Evolutionary conservation across 371 early-diverging fungal genomes (phyloP), one percentile per base, ranked within the genome.

Genomic region (Mucor ambiguus): DNA sequence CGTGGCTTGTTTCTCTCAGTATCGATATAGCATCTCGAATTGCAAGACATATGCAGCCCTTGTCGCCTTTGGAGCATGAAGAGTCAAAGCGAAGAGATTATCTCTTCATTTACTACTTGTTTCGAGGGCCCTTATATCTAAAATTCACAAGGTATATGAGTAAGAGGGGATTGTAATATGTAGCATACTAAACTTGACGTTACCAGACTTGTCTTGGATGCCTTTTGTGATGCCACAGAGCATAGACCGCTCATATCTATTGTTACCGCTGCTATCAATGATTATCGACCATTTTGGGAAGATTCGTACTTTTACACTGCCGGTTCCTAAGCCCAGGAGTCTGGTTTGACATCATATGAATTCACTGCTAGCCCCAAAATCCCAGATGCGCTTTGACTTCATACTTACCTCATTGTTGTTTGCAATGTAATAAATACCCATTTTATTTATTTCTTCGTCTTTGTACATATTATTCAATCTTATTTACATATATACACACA

Each of bases 241-340:
- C 76, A 78, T 60, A 67, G 75, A 29, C 81, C 81, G 4, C 37
- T 80, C 16, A 59, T 78, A 24, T 80, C 81, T 11, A 68, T 80
- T 24, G 43, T 80, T 10, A 72, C 77, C 46, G 79, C 77, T 32
- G 81, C 77, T 24, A 55, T 80, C 20, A 76, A 76, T 59, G 81
- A 80, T 56, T 81, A 81, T 64, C 60, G 75, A 46, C 75, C 77
- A 32, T 76, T 81, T 26, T 81, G 81, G 81, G 79, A 81, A 58
- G 74, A 74, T 20, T 72, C 62, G 30, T 80, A 78, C 61, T 80
- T 80, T 59, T 78, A 78, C 48, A 80, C 81, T 16, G 59, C 81
- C 8, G 81, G 69, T 20, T 80, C 81, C 60, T 78, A 71, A 61
- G 61, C 3, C 41, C 41, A 16, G 11, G 22, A 22, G 22, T n/a